A percentile compares a stretch with the other conserved stretches of the same genome.
Conservation (phyloP, 202 grass and related monocot species). For the Alloteropsis angusta region DNA sequence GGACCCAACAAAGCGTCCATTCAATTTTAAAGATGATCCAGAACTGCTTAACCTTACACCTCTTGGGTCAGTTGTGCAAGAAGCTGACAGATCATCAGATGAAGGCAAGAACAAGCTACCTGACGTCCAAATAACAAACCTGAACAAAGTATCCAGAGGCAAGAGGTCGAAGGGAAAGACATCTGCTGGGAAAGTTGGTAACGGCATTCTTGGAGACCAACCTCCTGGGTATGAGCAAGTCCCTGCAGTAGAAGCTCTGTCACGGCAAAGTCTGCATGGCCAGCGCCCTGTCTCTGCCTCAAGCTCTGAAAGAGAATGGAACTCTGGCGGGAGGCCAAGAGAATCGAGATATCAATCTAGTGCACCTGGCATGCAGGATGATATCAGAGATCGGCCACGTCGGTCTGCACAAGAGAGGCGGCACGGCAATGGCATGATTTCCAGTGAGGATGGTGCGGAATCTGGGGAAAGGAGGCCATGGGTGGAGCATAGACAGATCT, state of each 20-base stretch:
- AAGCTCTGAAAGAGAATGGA: constrained; percentile 26
- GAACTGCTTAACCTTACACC: constrained; percentile 58
- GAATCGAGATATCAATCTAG: constrained; percentile 11
- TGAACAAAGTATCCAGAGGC: constrained; percentile 40
- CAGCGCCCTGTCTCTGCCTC: background rate
- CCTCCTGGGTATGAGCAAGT: constrained; percentile 11
- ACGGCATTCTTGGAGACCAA: constrained; percentile 23
- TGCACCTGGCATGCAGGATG: background rate
- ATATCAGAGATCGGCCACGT: background rate
- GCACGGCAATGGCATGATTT: constrained; percentile 15
- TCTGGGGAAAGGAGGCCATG: constrained; percentile 32
- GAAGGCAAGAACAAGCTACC: constrained; percentile 33
- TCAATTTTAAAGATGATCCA: constrained; percentile 51
- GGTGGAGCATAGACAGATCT: constrained; percentile 40
- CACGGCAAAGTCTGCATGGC: constrained; percentile 2
- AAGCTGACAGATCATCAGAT: constrained; percentile 30
- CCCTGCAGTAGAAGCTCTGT: background rate
- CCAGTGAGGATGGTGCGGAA: constrained; percentile 1
- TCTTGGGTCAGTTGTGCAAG: constrained; percentile 32
- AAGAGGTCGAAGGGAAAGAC: constrained; percentile 43
- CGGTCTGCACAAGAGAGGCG: constrained; percentile 18
- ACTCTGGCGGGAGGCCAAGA: background rate
- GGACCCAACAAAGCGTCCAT: constrained; percentile 65
- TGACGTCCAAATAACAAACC: constrained; percentile 16
- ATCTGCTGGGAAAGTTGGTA: constrained; percentile 23